Conservation (phyloP, 495 filamentous ascomycete genomes). For the Sordaria brevicollis region DNA sequence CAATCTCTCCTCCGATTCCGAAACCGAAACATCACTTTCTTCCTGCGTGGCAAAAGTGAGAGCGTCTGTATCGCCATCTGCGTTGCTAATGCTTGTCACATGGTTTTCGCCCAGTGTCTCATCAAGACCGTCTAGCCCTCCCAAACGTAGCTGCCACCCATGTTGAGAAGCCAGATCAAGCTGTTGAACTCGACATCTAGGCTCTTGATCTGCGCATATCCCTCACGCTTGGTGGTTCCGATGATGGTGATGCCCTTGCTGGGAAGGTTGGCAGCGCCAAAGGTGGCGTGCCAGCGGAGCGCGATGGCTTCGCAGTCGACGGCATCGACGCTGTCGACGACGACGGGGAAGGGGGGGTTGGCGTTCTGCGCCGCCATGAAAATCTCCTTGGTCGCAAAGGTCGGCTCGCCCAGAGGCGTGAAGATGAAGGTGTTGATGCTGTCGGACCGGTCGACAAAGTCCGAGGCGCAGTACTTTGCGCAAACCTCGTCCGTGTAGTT, state of each 20-base stretch:
- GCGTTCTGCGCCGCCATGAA: conserved; percentile 25
- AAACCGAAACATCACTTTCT: not conserved
- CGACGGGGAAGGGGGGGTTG: conserved; percentile 25
- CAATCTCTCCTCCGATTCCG: not conserved
- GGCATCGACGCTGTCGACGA: conserved; percentile 22
- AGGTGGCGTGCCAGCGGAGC: conserved; percentile 28
- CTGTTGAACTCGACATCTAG: conserved; percentile 29
- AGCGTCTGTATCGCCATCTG: not conserved
- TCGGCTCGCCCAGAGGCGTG: conserved; percentile 20
- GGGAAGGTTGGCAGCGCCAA: conserved; percentile 22
- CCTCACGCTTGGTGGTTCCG: conserved; percentile 18
- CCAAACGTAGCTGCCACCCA: conserved; percentile 27
- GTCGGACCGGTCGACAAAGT: conserved; percentile 25
- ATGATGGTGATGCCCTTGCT: conserved; percentile 24
- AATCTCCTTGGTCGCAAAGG: conserved; percentile 26
- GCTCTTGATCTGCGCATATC: conserved; percentile 21
- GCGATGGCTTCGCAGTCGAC: conserved; percentile 22
- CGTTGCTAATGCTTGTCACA: not conserved
- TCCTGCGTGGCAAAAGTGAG: not conserved
- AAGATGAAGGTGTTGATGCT: conserved; percentile 31
- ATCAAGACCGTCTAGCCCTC: conserved; percentile 14
- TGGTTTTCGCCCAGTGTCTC: not conserved
- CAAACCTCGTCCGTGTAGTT: conserved; percentile 23
- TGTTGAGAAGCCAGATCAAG: conserved; percentile 26
- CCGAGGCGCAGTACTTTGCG: conserved; percentile 25